Conservation (phyloP, 495 filamentous ascomycete genomes). For the Neurospora hispaniola region DNA sequence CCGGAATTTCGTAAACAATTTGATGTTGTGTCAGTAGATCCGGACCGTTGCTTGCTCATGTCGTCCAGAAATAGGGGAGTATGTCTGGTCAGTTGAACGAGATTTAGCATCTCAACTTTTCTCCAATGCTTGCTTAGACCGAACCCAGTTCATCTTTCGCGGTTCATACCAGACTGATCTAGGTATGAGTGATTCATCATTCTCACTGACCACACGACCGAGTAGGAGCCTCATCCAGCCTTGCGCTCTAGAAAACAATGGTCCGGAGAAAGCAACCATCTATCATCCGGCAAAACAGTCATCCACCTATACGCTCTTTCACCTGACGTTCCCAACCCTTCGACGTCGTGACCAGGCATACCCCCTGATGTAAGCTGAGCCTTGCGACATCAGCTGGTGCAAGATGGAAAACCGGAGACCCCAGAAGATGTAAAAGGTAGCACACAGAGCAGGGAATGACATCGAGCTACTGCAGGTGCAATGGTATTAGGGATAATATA, state of each 20-base stretch:
- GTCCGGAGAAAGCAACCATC: not conserved
- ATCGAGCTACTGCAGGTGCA: not conserved
- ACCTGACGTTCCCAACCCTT: not conserved
- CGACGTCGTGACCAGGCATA: not conserved
- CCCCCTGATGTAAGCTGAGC: not conserved
- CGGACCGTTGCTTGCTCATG: not conserved
- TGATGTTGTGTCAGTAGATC: not conserved
- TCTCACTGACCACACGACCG: not conserved
- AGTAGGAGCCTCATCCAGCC: not conserved
- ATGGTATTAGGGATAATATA: not conserved
- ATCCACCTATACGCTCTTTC: not conserved
- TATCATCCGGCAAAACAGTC: not conserved
- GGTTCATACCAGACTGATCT: not conserved
- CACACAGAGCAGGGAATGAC: not conserved
- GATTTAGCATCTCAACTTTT: not conserved
- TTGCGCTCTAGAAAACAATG: not conserved
- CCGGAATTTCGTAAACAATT: not conserved
- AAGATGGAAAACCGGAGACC: not conserved
- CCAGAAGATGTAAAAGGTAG: not conserved
- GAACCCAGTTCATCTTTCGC: not conserved
- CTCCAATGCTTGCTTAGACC: not conserved
- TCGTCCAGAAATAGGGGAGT: not conserved
- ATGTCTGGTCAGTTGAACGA: not conserved
- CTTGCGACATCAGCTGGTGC: not conserved
- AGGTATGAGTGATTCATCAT: not conserved